Percentiles rank a stretch among this genome's conserved stretches.
Conservation (phyloP, 2,329 filamentous ascomycete genomes). For the Colletotrichum lindemuthianum region DNA sequence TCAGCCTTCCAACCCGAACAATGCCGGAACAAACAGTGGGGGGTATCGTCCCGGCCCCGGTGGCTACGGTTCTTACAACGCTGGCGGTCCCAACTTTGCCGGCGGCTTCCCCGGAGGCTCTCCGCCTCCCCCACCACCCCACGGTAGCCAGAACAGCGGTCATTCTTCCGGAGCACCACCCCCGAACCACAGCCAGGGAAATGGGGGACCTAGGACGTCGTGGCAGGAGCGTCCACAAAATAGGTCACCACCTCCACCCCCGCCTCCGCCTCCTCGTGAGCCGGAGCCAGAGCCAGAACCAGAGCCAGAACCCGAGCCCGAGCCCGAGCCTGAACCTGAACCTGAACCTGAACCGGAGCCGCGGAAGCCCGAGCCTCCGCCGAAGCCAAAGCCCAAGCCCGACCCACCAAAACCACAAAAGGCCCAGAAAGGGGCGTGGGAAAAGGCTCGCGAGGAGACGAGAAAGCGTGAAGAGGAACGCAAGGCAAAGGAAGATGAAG, state of each 20-base stretch:
- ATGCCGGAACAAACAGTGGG: slow-evolving; percentile 24
- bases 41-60: slow-evolving; percentile 26
- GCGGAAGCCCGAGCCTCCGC: slow-evolving; percentile 40
- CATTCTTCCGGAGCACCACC: slow-evolving; percentile 36
- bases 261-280: slow-evolving; percentile 37
- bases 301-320: slow-evolving; percentile 32
- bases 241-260: slow-evolving; percentile 22
- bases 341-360: slow-evolving; percentile 39
- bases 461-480: slow-evolving; percentile 72
- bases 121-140: slow-evolving; percentile 38
- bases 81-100: slow-evolving; percentile 33
- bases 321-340: slow-evolving; percentile 25
- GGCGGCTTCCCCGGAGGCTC: slow-evolving; percentile 31
- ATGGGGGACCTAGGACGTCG: slow-evolving; percentile 49
- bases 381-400: slow-evolving; percentile 38
- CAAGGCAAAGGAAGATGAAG: slow-evolving; percentile 68
- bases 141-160: slow-evolving; percentile 28
- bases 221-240: slow-evolving; percentile 47
- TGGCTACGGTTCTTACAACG: slow-evolving; percentile 27
- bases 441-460: slow-evolving; percentile 67
- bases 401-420: slow-evolving; percentile 38
- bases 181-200: slow-evolving; percentile 40
- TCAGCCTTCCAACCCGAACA: slow-evolving; percentile 45
- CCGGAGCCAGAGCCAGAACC: slow-evolving; percentile 36
- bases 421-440: slow-evolving; percentile 39